Evolutionary conservation across 768 basidiomycete genomes (phyloP), one percentile per base, ranked within the genome.

Genomic region (Hericium coralloides): DNA sequence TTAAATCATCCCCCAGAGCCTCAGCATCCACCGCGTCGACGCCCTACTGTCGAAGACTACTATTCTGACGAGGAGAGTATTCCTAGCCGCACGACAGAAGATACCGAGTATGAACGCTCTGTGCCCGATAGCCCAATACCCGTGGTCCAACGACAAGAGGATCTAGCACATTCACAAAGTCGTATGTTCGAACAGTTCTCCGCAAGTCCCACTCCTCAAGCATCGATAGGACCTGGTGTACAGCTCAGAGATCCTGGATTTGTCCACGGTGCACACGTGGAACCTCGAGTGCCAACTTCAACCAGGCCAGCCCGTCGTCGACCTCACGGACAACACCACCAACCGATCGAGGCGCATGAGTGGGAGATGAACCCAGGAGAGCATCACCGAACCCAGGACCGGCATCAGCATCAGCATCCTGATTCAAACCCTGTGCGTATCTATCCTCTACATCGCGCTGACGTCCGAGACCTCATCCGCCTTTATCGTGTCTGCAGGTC

Each of bases 131-230:
- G 61, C 12, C 56, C 61, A 26, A 36, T 62, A 22, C 61, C 61
- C 36, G 26, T 55, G 17, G 59, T 62, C n/a, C 26, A 62, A 38
- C 51, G 61, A 25, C 49, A 62, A 25, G 60, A 48, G 22, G 55
- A 48, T 12, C 18, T 49, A 10, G 39, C 23, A 10, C 38, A 51
- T 6, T 38, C 26, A 38, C 22, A 41, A n/a, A 55, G 51, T 23
- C 61, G 60, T 10, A 23, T 62, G n/a, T 60, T 50, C 45, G 61
- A 62, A 49, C 59, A 60, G 22, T 62, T 62, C n/a, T 20, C 48
- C 6, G 41, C 36, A 6, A 15, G 23, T 2, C 26, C 23, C 3
- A 22, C 15, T n/a, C 57, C 53, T 12, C 49, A 26, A 12, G 39
- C 31, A 31, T 31, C 31, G 31, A 31, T 31, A 31, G 31, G 31